Evolutionary conservation across 192 early-diverging fungal genomes (phyloP).

Genomic region (Obelidium mucronatum): DNA sequence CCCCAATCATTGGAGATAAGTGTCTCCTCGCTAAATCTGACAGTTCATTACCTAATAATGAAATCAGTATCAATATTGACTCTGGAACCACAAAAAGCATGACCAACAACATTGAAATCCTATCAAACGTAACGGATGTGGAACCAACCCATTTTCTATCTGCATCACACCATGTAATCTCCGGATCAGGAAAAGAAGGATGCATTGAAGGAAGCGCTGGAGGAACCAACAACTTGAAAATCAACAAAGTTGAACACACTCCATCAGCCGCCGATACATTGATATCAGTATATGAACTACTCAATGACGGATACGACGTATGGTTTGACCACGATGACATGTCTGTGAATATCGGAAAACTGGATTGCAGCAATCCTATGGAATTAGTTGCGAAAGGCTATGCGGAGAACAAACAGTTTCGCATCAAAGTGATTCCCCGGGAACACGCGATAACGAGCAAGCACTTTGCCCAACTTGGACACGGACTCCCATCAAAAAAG

Average conservation of each 20-base stretch:
- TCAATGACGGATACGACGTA: not conserved
- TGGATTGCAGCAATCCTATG: not conserved
- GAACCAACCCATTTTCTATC: not conserved
- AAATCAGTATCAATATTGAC: not conserved
- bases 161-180: not conserved
- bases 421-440: not conserved
- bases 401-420: not conserved
- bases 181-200: not conserved
- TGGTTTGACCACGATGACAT: not conserved
- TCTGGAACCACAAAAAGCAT: not conserved
- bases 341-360: not conserved
- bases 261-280: not conserved
- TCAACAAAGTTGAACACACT: not conserved
- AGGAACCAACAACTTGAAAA: not conserved
- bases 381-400: not conserved
- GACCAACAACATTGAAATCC: not conserved
- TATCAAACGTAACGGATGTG: not conserved
- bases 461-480: not conserved
- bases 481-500: not conserved
- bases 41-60: too few relatives aligned
- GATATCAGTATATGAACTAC: not conserved
- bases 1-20: not conserved
- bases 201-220: not conserved
- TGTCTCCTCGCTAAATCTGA: not conserved
- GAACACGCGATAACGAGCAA: not conserved